phyloP scores from a whole-genome alignment of 495 filamentous ascomycete genomes.

The Penicillium paxilli region DNA sequence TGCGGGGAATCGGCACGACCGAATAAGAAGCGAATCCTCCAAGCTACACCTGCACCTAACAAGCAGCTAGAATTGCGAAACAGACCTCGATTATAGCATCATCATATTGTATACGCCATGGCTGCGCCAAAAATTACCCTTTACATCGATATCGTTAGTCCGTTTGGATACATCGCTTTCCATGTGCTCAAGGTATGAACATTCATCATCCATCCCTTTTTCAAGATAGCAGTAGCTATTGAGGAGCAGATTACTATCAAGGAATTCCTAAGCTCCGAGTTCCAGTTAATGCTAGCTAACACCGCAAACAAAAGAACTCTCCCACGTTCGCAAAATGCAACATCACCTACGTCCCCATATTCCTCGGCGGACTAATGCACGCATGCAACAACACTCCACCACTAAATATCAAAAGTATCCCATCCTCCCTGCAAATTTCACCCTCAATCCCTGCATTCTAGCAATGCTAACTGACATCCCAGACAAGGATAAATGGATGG shows the following conservation, averaged over 20 bases:
- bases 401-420: conserved; percentile 65
- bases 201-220: no score
- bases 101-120: conserved; percentile 30
- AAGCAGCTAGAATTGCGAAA: neutral
- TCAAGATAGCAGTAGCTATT: no score
- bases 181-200: conserved; percentile 59
- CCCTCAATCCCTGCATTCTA: neutral
- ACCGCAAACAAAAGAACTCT: conserved; percentile 49
- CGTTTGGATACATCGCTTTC: conserved; percentile 70
- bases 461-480: neutral
- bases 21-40: no score
- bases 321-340: conserved; percentile 59
- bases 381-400: conserved; percentile 63
- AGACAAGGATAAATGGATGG: conserved; percentile 72
- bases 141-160: conserved; percentile 69
- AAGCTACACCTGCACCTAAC: neutral
- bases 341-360: conserved; percentile 65
- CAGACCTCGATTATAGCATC: neutral
- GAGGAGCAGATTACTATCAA: no score
- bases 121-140: conserved; percentile 60
- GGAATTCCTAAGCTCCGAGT: no score
- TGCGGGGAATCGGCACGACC: conserved; percentile 4
- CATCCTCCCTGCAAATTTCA: no score
- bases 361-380: conserved; percentile 70
- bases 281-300: neutral